A percentile compares a stretch with the other conserved stretches of the same genome.
These are phyloP conservation scores for Moricandia arvensis DNA, from an alignment of 345 rosid species.

Conservation along the genomic window DNA sequence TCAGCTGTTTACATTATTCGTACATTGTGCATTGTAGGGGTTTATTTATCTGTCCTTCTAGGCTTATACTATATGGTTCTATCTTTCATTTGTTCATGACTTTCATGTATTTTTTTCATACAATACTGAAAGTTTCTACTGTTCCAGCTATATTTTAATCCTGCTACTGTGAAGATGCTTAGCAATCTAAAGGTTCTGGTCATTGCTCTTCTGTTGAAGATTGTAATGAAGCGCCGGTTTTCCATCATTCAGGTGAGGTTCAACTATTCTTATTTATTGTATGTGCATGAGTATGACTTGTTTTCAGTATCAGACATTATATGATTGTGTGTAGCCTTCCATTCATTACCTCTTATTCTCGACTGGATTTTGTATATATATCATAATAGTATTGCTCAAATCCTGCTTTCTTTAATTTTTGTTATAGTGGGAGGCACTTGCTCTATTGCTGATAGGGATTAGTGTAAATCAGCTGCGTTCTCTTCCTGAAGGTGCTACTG, in stretches of 20 bases:
- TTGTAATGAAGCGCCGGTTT: constrained; percentile 87
- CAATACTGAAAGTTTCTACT: constrained; percentile 23
- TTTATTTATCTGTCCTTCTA: constrained; percentile 6
- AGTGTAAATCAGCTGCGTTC: constrained; percentile 88
- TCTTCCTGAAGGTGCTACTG: constrained; percentile 73
- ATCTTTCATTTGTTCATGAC: not conserved
- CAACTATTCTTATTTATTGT: constrained; percentile 5
- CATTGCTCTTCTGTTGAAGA: constrained; percentile 80
- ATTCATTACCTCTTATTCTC: not conserved
- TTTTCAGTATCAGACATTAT: constrained; percentile 4
- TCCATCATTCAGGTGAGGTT: constrained; percentile 76
- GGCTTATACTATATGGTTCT: constrained; percentile 2
- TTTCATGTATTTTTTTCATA: constrained; percentile 3
- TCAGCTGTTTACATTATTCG: too few species aligned
- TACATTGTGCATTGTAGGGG: constrained; percentile 1
- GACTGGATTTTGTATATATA: not conserved
- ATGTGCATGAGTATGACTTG: not conserved
- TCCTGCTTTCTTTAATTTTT: constrained; percentile 26
- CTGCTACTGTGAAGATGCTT: constrained; percentile 99
- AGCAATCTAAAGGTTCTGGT: constrained; percentile 98
- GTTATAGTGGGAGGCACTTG: constrained; percentile 96
- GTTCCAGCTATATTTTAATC: constrained; percentile 90
- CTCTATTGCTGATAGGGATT: constrained; percentile 85
- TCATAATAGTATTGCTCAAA: not conserved
- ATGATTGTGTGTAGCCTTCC: constrained; percentile 2